Conservation (phyloP, 352 stramenopile genomes). For the Globisporangium perplexum region DNA sequence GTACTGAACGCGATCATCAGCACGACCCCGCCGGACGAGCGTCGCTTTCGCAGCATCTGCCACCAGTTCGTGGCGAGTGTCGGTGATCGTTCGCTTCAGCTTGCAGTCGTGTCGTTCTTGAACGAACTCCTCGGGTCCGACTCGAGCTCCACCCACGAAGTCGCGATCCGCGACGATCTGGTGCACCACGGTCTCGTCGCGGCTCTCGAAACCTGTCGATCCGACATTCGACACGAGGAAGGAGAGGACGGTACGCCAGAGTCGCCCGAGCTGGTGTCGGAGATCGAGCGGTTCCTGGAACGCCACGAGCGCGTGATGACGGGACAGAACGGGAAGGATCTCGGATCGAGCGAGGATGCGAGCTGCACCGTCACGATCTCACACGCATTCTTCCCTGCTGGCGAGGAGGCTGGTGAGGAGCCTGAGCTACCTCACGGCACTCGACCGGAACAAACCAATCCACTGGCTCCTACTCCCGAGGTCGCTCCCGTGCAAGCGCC, state of each 20-base stretch:
- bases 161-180: slow-evolving; percentile 40
- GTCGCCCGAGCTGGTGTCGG: not conserved
- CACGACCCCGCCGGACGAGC: slow-evolving; percentile 9
- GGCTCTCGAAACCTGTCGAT: slow-evolving; percentile 21
- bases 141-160: slow-evolving; percentile 17
- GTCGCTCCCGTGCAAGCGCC: not conserved
- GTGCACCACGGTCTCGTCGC: slow-evolving; percentile 21
- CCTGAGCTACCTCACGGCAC: not conserved
- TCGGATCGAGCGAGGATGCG: not conserved
- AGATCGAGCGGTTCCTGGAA: slow-evolving; percentile 5
- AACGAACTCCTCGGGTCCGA: slow-evolving; percentile 35
- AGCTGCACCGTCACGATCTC: slow-evolving; percentile 9
- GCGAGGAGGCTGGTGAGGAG: not conserved
- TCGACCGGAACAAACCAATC: not conserved
- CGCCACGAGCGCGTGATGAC: not conserved
- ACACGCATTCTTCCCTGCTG: not conserved
- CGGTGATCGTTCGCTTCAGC: slow-evolving; percentile 18
- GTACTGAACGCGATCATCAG: slow-evolving; percentile 25
- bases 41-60: slow-evolving; percentile 22
- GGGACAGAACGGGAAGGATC: not conserved
- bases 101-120: slow-evolving; percentile 39
- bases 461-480: not conserved
- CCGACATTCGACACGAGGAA: not conserved
- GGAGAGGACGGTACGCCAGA: not conserved
- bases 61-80: slow-evolving; percentile 20